These are phyloP conservation scores for Plectranthus barbatus DNA, from an alignment of 257 asterid species.

Conservation along the genomic window DNA sequence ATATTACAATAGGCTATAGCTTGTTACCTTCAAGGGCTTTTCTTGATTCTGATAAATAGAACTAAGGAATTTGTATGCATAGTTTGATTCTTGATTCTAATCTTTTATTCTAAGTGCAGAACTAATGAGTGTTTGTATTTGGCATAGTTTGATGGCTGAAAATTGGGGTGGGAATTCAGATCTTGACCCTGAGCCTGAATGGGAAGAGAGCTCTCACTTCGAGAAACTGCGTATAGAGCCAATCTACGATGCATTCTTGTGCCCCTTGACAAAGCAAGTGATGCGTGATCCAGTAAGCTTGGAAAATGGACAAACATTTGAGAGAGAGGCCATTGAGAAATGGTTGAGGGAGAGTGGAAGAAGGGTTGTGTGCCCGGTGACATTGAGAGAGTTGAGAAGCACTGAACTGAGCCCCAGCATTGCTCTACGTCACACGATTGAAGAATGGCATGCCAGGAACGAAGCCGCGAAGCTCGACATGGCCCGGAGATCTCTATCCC, in stretches of 20 bases:
- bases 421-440: constrained; percentile 76
- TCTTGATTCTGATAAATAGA: too few species aligned
- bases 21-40: too few species aligned
- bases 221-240: constrained; percentile 72
- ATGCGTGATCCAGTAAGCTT: constrained; percentile 85
- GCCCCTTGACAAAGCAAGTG: constrained; percentile 85
- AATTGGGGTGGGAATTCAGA: constrained; percentile 59
- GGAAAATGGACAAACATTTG: constrained; percentile 81
- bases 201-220: constrained; percentile 59
- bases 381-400: constrained; percentile 64
- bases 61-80: too few species aligned
- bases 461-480: constrained; percentile 89
- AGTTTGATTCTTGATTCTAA: neutral
- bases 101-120: neutral
- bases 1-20: too few species aligned
- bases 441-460: constrained; percentile 92
- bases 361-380: constrained; percentile 61
- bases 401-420: constrained; percentile 76
- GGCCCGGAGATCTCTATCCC: constrained; percentile 59
- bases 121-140: neutral
- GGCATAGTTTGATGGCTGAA: constrained; percentile 55
- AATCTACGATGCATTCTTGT: constrained; percentile 75
- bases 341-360: constrained; percentile 78
- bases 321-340: constrained; percentile 82
- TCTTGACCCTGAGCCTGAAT: constrained; percentile 48